Evolutionary conservation across 2,329 filamentous ascomycete genomes (phyloP).

Genomic region (Xylaria multiplex): DNA sequence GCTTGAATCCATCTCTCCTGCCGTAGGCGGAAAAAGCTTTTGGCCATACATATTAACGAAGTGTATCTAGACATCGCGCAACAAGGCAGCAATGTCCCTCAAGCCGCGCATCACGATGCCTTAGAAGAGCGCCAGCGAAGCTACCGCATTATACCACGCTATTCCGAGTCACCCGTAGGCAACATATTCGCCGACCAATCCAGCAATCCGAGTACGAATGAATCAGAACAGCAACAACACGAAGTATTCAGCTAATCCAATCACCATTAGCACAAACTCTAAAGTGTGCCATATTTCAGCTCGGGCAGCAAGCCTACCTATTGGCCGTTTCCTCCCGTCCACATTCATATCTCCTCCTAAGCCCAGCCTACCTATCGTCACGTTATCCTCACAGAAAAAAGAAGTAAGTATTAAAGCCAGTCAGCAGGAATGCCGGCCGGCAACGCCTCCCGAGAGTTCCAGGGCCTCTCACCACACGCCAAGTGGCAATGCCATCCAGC

Average conservation of each 20-base stretch:
- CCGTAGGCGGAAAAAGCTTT: too few relatives aligned
- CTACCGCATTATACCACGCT: not conserved
- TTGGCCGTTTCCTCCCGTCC: too few relatives aligned
- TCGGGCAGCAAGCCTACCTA: not conserved
- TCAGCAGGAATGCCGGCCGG: too few relatives aligned
- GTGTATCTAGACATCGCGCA: too few relatives aligned
- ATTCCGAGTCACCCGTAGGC: not conserved
- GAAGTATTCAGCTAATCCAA: not conserved
- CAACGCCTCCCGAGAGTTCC: too few relatives aligned
- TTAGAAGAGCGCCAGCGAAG: not conserved
- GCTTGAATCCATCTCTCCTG: not conserved
- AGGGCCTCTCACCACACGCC: conserved; percentile 16
- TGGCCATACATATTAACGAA: too few relatives aligned
- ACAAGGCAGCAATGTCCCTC: not conserved
- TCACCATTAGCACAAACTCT: not conserved
- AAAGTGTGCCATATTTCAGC: not conserved
- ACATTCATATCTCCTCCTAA: too few relatives aligned
- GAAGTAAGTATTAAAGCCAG: too few relatives aligned
- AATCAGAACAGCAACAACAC: not conserved
- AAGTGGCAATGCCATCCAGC: conserved; percentile 19
- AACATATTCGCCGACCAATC: not conserved
- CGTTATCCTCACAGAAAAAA: too few relatives aligned
- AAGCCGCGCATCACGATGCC: not conserved
- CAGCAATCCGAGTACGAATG: not conserved
- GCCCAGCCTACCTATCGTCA: too few relatives aligned